These are phyloP conservation scores for Cryphonectria japonica DNA, from an alignment of 2,329 filamentous ascomycete species.

Conservation along the genomic window DNA sequence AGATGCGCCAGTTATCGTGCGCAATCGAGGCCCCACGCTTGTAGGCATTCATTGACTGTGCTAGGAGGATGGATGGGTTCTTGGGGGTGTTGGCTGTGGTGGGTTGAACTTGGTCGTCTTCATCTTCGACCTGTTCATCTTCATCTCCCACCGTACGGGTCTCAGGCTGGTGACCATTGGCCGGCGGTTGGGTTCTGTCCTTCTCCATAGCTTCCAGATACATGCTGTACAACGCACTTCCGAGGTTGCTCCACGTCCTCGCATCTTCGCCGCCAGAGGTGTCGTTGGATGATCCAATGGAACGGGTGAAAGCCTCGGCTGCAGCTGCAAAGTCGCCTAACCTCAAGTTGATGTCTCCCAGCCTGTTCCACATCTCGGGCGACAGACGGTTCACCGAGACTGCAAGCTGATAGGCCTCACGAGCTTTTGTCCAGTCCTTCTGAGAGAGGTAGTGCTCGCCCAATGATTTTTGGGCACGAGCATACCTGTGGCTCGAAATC, in stretches of 20 bases:
- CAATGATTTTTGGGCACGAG: slow-evolving; percentile 84
- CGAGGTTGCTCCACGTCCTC: slow-evolving; percentile 93
- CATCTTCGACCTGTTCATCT: slow-evolving; percentile 32
- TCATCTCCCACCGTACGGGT: background rate
- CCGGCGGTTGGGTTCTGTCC: slow-evolving; percentile 36
- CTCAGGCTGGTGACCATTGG: slow-evolving; percentile 21
- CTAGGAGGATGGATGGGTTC: slow-evolving; percentile 65
- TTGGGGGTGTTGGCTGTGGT: slow-evolving; percentile 26
- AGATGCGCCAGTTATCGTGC: slow-evolving; percentile 87
- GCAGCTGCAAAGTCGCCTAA: slow-evolving; percentile 77
- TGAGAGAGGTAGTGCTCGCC: slow-evolving; percentile 75
- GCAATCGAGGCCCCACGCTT: slow-evolving; percentile 85
- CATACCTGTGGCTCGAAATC: slow-evolving; percentile 78
- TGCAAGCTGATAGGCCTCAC: slow-evolving; percentile 77
- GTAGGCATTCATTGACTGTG: slow-evolving; percentile 80
- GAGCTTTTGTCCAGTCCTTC: slow-evolving; percentile 70
- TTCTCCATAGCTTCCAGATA: slow-evolving; percentile 58
- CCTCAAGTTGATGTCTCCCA: slow-evolving; percentile 86
- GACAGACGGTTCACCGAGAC: slow-evolving; percentile 80
- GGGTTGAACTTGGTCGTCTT: slow-evolving; percentile 37
- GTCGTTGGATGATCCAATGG: slow-evolving; percentile 66
- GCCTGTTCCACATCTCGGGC: slow-evolving; percentile 82
- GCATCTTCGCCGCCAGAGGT: slow-evolving; percentile 82
- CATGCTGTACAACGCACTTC: slow-evolving; percentile 76
- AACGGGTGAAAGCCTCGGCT: slow-evolving; percentile 79